Conservation (phyloP, 371 early-diverging fungal species). For the Basidiobolus meristosporus region DNA sequence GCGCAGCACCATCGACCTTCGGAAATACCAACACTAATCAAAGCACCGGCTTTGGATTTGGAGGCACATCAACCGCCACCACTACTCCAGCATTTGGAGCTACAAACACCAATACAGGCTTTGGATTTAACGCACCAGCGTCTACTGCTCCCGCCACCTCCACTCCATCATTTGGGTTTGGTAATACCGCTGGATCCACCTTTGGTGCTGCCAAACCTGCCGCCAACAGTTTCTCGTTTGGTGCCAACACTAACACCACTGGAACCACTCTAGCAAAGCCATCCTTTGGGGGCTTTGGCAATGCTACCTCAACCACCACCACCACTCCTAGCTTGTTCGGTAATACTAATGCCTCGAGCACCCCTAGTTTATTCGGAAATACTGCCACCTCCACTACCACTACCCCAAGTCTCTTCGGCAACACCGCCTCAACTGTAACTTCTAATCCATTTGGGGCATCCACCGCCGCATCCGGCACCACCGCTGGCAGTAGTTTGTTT, state of each 20-base stretch:
- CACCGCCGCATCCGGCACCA: background rate
- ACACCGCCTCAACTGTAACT: background rate
- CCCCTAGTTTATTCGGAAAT: conserved; percentile 8
- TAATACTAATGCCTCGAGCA: background rate
- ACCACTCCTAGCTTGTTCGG: too few relatives aligned
- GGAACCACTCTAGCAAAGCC: too few relatives aligned
- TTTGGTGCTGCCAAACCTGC: conserved; percentile 13
- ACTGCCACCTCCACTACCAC: conserved; percentile 9
- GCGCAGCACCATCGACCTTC: too few relatives aligned
- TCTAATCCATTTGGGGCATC: background rate
- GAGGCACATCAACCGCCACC: conserved; percentile 15
- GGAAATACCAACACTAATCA: too few relatives aligned
- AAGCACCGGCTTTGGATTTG: conserved; percentile 19
- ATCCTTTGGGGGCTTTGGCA: too few relatives aligned
- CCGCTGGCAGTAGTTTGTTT: background rate
- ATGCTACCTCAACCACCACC: too few relatives aligned
- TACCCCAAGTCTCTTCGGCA: conserved; percentile 7
- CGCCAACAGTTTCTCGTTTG: conserved; percentile 11
- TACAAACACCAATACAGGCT: conserved; percentile 6
- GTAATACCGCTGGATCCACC: conserved; percentile 8
- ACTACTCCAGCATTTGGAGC: conserved; percentile 13
- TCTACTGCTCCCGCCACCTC: background rate
- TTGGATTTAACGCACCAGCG: conserved; percentile 6
- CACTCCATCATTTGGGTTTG: too few relatives aligned
- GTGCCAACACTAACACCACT: conserved; percentile 5